A percentile compares a stretch with the other conserved stretches of the same genome.
Evolutionary conservation across 1,284 basidiomycete genomes (phyloP).

Genomic region (Pseudozyma flocculosa): DNA sequence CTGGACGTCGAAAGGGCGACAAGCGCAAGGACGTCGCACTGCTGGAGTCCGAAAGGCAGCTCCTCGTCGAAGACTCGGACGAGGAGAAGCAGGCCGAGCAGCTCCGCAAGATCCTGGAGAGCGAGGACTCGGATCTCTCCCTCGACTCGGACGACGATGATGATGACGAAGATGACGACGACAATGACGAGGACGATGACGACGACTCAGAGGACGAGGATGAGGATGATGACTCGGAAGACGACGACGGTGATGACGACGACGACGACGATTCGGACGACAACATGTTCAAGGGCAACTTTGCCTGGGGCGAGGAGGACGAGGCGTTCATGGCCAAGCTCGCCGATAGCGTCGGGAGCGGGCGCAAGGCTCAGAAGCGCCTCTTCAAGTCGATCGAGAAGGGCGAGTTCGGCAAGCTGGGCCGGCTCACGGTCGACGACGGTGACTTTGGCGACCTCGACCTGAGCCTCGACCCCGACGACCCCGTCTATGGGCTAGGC

Average conservation of each 20-base stretch:
- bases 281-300: constrained; percentile 55
- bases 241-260: constrained; percentile 21
- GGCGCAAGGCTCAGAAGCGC: constrained; percentile 63
- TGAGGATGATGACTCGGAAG: constrained; percentile 17
- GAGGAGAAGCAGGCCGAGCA: constrained; percentile 20
- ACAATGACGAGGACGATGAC: constrained; percentile 13
- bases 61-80: constrained; percentile 12
- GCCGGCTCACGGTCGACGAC: constrained; percentile 68
- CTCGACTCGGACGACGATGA: constrained; percentile 5
- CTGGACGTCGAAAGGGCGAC: too few species aligned
- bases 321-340: constrained; percentile 69
- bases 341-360: constrained; percentile 20
- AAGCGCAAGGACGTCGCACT: not conserved
- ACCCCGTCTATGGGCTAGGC: constrained; percentile 38
- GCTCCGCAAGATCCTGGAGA: constrained; percentile 30
- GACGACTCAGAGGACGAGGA: constrained; percentile 13
- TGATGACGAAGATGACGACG: constrained; percentile 1
- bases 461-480: constrained; percentile 54
- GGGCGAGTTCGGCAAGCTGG: constrained; percentile 67
- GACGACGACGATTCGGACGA: constrained; percentile 22
- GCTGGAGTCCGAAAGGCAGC: constrained; percentile 5
- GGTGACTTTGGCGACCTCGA: constrained; percentile 62
- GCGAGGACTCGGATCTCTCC: constrained; percentile 15
- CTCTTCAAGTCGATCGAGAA: constrained; percentile 69
- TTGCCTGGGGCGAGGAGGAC: constrained; percentile 67